These are phyloP conservation scores for Fusarium luffae DNA, from an alignment of 2,329 filamentous ascomycete genomes.

Conservation along the genomic window DNA sequence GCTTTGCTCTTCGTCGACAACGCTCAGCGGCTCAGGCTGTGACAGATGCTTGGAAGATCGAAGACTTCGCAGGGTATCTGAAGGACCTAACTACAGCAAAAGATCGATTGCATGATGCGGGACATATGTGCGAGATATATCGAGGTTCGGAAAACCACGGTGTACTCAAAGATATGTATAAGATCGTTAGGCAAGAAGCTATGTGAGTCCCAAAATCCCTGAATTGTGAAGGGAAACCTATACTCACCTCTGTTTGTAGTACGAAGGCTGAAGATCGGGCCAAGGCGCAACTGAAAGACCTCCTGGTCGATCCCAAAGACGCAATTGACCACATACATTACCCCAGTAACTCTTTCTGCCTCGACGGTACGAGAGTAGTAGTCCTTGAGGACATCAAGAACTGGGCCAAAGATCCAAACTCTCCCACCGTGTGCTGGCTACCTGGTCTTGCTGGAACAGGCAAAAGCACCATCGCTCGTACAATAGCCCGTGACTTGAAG, in stretches of 20 bases:
- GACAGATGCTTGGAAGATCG: background rate
- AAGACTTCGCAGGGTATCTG: background rate
- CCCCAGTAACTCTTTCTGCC: background rate
- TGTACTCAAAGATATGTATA: background rate
- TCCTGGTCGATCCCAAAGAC: background rate
- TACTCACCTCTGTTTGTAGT: background rate
- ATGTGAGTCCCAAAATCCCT: background rate
- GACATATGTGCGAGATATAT: background rate
- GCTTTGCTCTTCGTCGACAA: background rate
- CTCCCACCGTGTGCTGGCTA: conserved; percentile 1
- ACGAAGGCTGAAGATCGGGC: background rate
- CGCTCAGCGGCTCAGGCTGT: background rate
- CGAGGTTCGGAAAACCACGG: background rate
- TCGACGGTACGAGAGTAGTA: background rate
- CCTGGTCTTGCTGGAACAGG: conserved; percentile 4
- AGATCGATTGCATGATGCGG: background rate
- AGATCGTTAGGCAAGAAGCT: background rate
- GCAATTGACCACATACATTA: background rate
- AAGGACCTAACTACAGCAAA: background rate
- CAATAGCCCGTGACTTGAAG: background rate
- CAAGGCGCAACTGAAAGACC: background rate
- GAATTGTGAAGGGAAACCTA: too few relatives aligned
- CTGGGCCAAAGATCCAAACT: background rate
- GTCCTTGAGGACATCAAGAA: background rate
- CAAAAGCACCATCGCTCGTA: conserved; percentile 1